Percentiles rank a stretch among this genome's conserved stretches.
These are phyloP conservation scores for Porcisia deanei DNA, from an alignment of 208 protist genomes.

Conservation along the genomic window DNA sequence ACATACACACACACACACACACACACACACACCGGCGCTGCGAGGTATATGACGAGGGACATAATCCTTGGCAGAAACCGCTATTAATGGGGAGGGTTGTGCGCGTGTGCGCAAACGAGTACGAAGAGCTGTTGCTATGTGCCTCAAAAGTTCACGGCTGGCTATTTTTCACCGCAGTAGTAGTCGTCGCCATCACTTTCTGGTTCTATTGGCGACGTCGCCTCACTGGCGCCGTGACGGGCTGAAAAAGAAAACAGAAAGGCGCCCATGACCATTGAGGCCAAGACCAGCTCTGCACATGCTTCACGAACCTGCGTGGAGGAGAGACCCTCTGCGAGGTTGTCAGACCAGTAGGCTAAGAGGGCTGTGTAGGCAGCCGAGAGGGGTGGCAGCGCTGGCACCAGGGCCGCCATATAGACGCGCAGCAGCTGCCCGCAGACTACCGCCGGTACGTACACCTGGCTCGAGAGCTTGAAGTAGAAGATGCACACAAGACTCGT, in stretches of 20 bases:
- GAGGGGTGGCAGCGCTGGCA: conserved; percentile 37
- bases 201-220: not conserved
- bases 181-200: conserved; percentile 33
- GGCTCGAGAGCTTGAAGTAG: conserved; percentile 35
- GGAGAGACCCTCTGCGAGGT: not conserved
- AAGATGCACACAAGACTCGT: conserved; percentile 50
- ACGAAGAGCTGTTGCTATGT: not conserved
- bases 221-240: conserved; percentile 19
- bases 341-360: conserved; percentile 17
- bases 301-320: conserved; percentile 34
- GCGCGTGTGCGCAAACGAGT: not conserved
- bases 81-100: not conserved
- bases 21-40: not conserved
- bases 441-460: conserved; percentile 56
- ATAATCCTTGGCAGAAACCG: not conserved
- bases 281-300: conserved; percentile 34
- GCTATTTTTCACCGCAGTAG: conserved; percentile 7
- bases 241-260: conserved; percentile 43
- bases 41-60: not conserved
- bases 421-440: conserved; percentile 53
- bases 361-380: conserved; percentile 14
- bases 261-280: conserved; percentile 19
- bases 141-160: not conserved
- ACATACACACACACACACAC: not conserved
- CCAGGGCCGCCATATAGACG: conserved; percentile 53